Conservation (phyloP, 2,329 filamentous ascomycete species). For the Calcarisporium arbuscula region DNA sequence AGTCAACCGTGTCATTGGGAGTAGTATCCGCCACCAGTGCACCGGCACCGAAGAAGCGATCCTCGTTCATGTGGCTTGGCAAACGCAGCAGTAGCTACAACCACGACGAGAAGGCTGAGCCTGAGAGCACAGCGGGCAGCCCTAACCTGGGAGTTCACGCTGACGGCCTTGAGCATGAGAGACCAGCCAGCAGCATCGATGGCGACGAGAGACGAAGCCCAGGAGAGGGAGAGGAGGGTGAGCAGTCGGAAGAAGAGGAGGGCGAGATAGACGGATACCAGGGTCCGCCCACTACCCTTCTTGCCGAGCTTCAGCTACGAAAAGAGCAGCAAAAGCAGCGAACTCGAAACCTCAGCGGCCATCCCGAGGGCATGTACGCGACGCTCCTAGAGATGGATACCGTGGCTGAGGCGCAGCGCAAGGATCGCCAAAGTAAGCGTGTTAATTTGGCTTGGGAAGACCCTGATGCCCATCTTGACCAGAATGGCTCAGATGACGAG, state of each 20-base stretch:
- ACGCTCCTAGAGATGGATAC: conserved; percentile 88
- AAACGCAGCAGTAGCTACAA: conserved; percentile 28
- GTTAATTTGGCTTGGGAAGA: conserved; percentile 91
- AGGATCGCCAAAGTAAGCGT: conserved; percentile 65
- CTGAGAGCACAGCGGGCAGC: conserved; percentile 11
- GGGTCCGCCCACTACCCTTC: conserved; percentile 78
- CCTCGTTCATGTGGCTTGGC: conserved; percentile 43
- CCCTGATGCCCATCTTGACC: conserved; percentile 38
- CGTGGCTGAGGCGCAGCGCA: conserved; percentile 77
- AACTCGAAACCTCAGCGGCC: conserved; percentile 52
- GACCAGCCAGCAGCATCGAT: conserved; percentile 4
- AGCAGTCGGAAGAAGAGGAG: conserved; percentile 38
- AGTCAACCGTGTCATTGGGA: conserved; percentile 19
- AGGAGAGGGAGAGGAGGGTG: conserved; percentile 34
- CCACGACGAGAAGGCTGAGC: conserved; percentile 20
- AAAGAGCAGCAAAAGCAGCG: conserved; percentile 83
- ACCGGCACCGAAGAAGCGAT: conserved; percentile 37
- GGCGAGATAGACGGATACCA: conserved; percentile 48
- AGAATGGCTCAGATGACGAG: conserved; percentile 58
- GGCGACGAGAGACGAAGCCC: conserved; percentile 20
- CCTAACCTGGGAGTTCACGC: conserved; percentile 18
- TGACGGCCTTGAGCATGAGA: conserved; percentile 8
- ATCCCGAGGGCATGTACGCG: conserved; percentile 76
- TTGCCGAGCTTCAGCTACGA: conserved; percentile 85
- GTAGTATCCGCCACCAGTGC: conserved; percentile 11